phyloP scores from a whole-genome alignment of 208 protist genomes.

The Acanthamoeba triangularis region DNA sequence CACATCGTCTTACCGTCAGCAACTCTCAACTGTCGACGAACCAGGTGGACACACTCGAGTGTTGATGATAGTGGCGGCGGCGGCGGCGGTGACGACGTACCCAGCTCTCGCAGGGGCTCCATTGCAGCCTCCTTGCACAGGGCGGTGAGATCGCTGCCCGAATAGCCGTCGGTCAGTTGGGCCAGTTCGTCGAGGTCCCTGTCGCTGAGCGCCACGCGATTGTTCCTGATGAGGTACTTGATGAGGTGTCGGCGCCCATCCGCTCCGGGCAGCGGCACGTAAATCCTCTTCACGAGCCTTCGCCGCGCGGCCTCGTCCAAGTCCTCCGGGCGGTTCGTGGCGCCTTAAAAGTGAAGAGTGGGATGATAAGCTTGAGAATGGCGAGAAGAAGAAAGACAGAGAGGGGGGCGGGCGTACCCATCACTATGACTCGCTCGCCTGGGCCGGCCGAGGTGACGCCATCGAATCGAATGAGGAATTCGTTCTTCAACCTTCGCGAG shows the following conservation, averaged over 20 bases:
- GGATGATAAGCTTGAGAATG: no score
- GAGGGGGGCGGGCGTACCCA: neutral
- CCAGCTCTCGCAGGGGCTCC: slow-evolving; percentile 88
- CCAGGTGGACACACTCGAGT: no score
- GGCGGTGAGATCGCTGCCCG: slow-evolving; percentile 89
- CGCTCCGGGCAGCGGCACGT: slow-evolving; percentile 95
- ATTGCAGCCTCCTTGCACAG: slow-evolving; percentile 93
- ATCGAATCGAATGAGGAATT: slow-evolving; percentile 95
- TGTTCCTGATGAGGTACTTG: slow-evolving; percentile 80
- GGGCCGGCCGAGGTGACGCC: slow-evolving; percentile 71
- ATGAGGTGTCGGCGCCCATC: slow-evolving; percentile 87
- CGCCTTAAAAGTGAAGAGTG: neutral
- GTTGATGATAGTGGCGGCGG: neutral
- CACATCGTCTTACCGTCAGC: no score
- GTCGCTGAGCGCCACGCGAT: slow-evolving; percentile 72
- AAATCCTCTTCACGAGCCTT: slow-evolving; percentile 95
- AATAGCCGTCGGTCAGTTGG: slow-evolving; percentile 83
- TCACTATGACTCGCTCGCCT: slow-evolving; percentile 80
- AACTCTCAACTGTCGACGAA: neutral
- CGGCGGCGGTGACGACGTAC: no score
- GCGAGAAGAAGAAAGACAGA: neutral
- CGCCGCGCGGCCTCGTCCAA: slow-evolving; percentile 96
- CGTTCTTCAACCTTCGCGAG: slow-evolving; percentile 95
- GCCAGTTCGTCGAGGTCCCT: slow-evolving; percentile 69
- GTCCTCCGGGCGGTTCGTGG: slow-evolving; percentile 92